Base-by-base conservation (phyloP, 1,284 basidiomycete genomes). In the Cryptococcus amylolentus region DNA sequence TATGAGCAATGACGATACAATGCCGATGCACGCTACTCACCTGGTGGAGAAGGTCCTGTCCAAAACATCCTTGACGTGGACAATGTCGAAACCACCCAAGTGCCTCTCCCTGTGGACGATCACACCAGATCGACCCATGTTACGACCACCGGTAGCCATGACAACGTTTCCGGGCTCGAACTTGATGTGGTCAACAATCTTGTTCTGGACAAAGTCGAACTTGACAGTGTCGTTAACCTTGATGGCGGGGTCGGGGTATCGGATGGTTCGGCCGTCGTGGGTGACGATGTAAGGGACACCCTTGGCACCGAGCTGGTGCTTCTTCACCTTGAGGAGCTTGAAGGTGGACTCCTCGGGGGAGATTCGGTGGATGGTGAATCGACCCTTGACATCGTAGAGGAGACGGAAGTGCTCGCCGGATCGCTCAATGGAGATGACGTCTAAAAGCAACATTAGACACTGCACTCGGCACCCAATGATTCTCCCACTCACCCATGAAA, bases 321-420 rank as follows among this genome's bases (percentile, higher is more conserved):
- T 88, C 79, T 86, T 86, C 70, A 99, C 95, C 81, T 98, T 98
- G 79, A 90, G 84, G 75, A 99, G 92, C 82, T 99, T 99, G 88
- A 95, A 99, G 71, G 84, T 81, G 52, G 95, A 92, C 81, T 99
- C 95, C 82, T 98, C 96, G 52, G 89, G 84, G 65, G 93, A 94
- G 85, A 99, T 98, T 76, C 96, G 92, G 86, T 99, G 95, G 80
- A 98, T 95, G 65, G 93, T 90, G 84, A 99, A 99, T 71, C 95
- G 94, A 69, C 95, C 93, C 84, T 99, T 99, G 80, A 97, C 87
- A 77, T 98, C 96, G 84, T 98, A 98, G 51, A 99, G 84, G 69
- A 98, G 86, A 79, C 95, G 95, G 89, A 98, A 99, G 84, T 98
- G 89, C 82, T 99, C 95, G 80, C 90, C 91, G 49, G 95, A 98